These are phyloP conservation scores for Podospora pseudocomata DNA, from an alignment of 495 filamentous ascomycete species.

Conservation along the genomic window DNA sequence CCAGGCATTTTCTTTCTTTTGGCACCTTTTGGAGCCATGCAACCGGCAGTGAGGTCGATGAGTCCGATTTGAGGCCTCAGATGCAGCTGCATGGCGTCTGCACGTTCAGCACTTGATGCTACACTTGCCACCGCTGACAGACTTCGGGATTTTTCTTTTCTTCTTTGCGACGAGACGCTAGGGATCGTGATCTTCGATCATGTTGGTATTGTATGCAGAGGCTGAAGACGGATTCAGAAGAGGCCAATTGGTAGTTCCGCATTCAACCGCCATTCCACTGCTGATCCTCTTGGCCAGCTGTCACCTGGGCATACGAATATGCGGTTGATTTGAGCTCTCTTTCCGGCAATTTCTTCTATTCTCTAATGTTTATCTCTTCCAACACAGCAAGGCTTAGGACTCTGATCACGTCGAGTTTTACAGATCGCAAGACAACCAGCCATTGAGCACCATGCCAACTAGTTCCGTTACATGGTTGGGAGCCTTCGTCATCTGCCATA, in stretches of 20 bases:
- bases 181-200: background rate
- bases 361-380: background rate
- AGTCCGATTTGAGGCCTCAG: background rate
- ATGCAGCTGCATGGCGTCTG: background rate
- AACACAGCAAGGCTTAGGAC: background rate
- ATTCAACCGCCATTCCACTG: background rate
- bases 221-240: background rate
- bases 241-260: background rate
- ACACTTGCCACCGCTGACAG: background rate
- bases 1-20: background rate
- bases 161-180: background rate
- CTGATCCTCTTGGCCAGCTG: background rate
- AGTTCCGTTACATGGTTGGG: background rate
- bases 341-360: background rate
- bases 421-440: background rate
- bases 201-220: background rate
- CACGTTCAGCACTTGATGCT: background rate
- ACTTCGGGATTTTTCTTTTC: background rate
- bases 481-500: background rate
- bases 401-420: background rate
- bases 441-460: background rate
- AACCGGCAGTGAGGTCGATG: background rate
- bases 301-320: background rate
- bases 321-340: background rate
- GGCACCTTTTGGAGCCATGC: background rate